Conservation (phyloP, 202 grass and related monocot species). For the Zoysia matrella region DNA sequence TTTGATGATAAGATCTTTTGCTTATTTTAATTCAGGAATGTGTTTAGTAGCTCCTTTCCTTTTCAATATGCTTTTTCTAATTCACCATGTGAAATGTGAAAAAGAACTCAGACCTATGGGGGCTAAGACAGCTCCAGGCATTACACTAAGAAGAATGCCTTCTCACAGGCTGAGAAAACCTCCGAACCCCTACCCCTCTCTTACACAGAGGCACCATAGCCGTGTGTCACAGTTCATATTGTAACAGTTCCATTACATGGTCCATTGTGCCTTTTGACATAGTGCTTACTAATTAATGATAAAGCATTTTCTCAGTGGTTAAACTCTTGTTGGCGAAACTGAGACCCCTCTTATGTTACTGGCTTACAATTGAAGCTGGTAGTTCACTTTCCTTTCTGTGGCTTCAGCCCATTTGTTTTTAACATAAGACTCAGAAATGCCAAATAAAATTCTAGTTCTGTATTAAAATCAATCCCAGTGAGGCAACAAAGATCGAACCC, state of each 20-base stretch:
- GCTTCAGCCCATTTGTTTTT: too few species aligned
- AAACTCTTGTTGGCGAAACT: constrained; percentile 55
- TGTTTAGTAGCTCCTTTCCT: constrained; percentile 37
- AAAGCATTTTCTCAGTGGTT: constrained; percentile 30
- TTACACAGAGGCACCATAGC: too few species aligned
- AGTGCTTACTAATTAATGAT: constrained; percentile 41
- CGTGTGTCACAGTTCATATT: too few species aligned
- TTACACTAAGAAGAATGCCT: too few species aligned
- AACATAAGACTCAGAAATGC: not conserved
- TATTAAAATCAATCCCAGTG: not conserved
- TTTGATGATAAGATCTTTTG: constrained; percentile 34
- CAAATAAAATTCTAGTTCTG: not conserved
- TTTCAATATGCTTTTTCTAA: constrained; percentile 34
- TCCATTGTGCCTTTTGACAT: constrained; percentile 46
- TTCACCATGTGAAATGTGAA: not conserved
- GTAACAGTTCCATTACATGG: constrained; percentile 34
- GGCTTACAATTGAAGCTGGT: constrained; percentile 24
- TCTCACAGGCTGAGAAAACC: too few species aligned
- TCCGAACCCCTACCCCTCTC: too few species aligned
- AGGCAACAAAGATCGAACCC: not conserved
- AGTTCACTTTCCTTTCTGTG: constrained; percentile 25
- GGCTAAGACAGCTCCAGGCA: too few species aligned
- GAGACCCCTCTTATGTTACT: constrained; percentile 32
- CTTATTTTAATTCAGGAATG: constrained; percentile 44
- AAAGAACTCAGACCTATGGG: too few species aligned